Percentiles rank a stretch among this genome's conserved stretches.
Conservation (phyloP, 192 early-diverging fungal genomes). For the Phycomyces nitens region DNA sequence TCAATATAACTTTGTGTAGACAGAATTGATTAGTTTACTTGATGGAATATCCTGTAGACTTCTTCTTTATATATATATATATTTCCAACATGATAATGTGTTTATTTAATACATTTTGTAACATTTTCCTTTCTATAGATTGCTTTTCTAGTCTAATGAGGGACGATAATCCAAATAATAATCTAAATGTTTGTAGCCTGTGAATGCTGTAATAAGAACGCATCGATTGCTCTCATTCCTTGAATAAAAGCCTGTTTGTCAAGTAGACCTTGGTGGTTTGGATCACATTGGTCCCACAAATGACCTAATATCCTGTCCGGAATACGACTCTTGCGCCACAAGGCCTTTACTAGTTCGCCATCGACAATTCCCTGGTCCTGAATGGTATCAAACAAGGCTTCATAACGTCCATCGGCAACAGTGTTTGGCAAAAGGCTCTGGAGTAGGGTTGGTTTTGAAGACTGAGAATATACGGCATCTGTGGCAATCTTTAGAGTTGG, state of each 20-base stretch:
- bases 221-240: slow-evolving; percentile 27
- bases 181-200: too few species aligned
- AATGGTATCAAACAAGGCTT: slow-evolving; percentile 20
- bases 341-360: slow-evolving; percentile 2
- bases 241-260: slow-evolving; percentile 25
- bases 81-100: too few species aligned
- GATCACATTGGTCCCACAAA: slow-evolving; percentile 28
- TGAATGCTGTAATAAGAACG: slow-evolving; percentile 2
- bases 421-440: neutral
- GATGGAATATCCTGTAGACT: too few species aligned
- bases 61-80: too few species aligned
- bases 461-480: neutral
- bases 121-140: too few species aligned
- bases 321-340: slow-evolving; percentile 24
- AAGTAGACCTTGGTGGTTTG: slow-evolving; percentile 17
- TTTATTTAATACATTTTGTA: too few species aligned
- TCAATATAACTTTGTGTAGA: too few species aligned
- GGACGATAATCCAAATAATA: too few species aligned
- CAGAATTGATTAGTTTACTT: too few species aligned
- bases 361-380: slow-evolving; percentile 23
- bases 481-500: too few species aligned
- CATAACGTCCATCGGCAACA: slow-evolving; percentile 7
- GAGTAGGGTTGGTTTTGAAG: neutral
- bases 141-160: too few species aligned
- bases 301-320: slow-evolving; percentile 10